These are phyloP conservation scores for Yarrowia sp. DNA, from an alignment of 805 yeast genomes.

Conservation along the genomic window DNA sequence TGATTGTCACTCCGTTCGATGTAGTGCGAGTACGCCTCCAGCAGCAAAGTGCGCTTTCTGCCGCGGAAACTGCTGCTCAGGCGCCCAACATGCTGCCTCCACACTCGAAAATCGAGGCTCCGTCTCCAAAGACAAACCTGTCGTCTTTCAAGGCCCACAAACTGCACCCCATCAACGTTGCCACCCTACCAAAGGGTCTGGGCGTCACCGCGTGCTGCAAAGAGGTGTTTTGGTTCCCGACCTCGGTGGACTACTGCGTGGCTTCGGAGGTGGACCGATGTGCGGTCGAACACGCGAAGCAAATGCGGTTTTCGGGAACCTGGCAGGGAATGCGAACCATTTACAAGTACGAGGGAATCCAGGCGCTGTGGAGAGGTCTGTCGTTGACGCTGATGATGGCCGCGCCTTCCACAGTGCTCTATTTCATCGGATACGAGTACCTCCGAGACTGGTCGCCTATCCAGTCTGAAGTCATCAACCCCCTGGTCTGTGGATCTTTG, in stretches of 20 bases:
- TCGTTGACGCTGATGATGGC: slow-evolving; percentile 83
- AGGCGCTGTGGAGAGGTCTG: slow-evolving; percentile 88
- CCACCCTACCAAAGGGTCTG: slow-evolving; percentile 46
- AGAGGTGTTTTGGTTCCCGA: slow-evolving; percentile 52
- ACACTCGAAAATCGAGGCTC: slow-evolving; percentile 34
- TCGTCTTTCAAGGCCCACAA: slow-evolving; percentile 31
- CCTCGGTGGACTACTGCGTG: slow-evolving; percentile 50
- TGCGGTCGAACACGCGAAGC: slow-evolving; percentile 54
- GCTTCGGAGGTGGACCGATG: slow-evolving; percentile 50
- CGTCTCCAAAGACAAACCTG: slow-evolving; percentile 1
- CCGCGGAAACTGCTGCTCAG: slow-evolving; percentile 48
- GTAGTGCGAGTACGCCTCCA: slow-evolving; percentile 56
- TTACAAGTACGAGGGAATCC: slow-evolving; percentile 71
- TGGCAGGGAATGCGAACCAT: slow-evolving; percentile 75
- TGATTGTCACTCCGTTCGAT: slow-evolving; percentile 53
- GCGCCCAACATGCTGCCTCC: slow-evolving; percentile 59
- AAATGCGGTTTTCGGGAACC: slow-evolving; percentile 64
- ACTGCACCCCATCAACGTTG: slow-evolving; percentile 42
- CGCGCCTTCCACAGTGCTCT: slow-evolving; percentile 89
- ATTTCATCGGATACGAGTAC: slow-evolving; percentile 91
- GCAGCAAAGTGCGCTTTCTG: slow-evolving; percentile 49
- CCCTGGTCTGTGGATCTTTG: slow-evolving; percentile 81
- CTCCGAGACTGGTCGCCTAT: slow-evolving; percentile 77
- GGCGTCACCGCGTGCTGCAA: slow-evolving; percentile 53
- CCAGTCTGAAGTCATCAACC: slow-evolving; percentile 59